Percentiles rank a stretch among this genome's conserved stretches.
Evolutionary conservation across 352 stramenopile genomes (phyloP).

Genomic region (Phytophthora cryptogea): DNA sequence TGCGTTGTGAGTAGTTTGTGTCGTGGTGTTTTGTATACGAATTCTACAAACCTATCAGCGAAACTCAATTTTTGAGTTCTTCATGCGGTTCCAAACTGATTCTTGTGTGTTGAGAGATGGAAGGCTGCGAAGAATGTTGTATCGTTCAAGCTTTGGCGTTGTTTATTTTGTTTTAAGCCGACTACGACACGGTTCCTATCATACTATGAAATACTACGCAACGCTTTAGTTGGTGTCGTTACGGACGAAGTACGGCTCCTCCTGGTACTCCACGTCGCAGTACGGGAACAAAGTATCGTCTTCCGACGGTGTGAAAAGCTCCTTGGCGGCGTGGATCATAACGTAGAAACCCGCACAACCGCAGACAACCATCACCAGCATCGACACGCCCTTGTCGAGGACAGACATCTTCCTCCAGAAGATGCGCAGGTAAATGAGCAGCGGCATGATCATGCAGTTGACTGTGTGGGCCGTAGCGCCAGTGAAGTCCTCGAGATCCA

Average conservation of each 20-base stretch:
- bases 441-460: constrained; percentile 34
- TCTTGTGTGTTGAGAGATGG: too few relatives aligned
- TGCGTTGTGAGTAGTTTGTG: too few relatives aligned
- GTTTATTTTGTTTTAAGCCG: constrained; percentile 9
- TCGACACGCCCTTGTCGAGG: constrained; percentile 47
- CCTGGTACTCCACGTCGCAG: constrained; percentile 22
- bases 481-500: constrained; percentile 41
- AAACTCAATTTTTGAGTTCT: too few relatives aligned
- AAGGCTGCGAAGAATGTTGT: neutral
- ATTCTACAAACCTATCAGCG: too few relatives aligned
- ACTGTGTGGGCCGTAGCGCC: constrained; percentile 29
- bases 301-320: constrained; percentile 49
- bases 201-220: constrained; percentile 20
- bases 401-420: constrained; percentile 45
- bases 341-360: constrained; percentile 55
- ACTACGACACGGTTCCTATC: constrained; percentile 1
- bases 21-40: too few relatives aligned
- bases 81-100: too few relatives aligned
- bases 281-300: constrained; percentile 30
- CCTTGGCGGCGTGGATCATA: constrained; percentile 49
- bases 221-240: constrained; percentile 26
- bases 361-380: constrained; percentile 50
- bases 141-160: neutral
- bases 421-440: constrained; percentile 31
- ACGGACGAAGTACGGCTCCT: constrained; percentile 24